These are phyloP conservation scores for Plantago ovata DNA, from an alignment of 257 asterid species.

Conservation along the genomic window DNA sequence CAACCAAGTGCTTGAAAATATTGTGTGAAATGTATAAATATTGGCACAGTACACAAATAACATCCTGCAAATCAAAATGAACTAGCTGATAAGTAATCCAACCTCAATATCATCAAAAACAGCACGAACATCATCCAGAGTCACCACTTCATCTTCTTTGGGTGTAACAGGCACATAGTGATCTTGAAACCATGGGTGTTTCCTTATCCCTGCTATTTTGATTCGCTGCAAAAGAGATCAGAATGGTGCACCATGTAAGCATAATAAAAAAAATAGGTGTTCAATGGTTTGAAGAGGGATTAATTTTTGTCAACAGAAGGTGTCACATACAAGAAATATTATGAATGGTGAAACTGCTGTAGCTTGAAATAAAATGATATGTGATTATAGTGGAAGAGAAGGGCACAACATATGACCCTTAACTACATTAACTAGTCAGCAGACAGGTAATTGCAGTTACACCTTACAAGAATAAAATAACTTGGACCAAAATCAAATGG, in stretches of 20 bases:
- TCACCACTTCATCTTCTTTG: slow-evolving; percentile 70
- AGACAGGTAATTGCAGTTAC: too few relatives aligned
- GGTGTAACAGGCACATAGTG: slow-evolving; percentile 59
- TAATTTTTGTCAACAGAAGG: neutral
- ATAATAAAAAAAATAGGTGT: neutral
- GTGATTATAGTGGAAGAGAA: neutral
- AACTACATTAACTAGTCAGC: too few relatives aligned
- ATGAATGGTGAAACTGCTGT: neutral
- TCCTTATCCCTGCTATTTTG: slow-evolving; percentile 65
- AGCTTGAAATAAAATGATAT: neutral
- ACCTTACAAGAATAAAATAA: too few relatives aligned
- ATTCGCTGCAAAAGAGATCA: slow-evolving; percentile 63
- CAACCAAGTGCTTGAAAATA: slow-evolving; percentile 4
- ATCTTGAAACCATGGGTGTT: slow-evolving; percentile 75
- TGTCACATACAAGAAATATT: neutral
- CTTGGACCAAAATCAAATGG: too few relatives aligned
- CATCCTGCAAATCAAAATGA: slow-evolving; percentile 1
- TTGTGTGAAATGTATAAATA: neutral
- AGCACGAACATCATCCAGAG: slow-evolving; percentile 82
- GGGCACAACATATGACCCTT: too few relatives aligned
- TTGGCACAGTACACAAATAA: neutral
- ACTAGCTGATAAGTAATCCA: slow-evolving; percentile 7
- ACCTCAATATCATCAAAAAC: slow-evolving; percentile 92
- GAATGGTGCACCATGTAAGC: slow-evolving; percentile 17
- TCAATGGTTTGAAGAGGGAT: slow-evolving; percentile 11